Conservation (phyloP, 2,329 filamentous ascomycete genomes). For the Dothiorella sarmentorum region DNA sequence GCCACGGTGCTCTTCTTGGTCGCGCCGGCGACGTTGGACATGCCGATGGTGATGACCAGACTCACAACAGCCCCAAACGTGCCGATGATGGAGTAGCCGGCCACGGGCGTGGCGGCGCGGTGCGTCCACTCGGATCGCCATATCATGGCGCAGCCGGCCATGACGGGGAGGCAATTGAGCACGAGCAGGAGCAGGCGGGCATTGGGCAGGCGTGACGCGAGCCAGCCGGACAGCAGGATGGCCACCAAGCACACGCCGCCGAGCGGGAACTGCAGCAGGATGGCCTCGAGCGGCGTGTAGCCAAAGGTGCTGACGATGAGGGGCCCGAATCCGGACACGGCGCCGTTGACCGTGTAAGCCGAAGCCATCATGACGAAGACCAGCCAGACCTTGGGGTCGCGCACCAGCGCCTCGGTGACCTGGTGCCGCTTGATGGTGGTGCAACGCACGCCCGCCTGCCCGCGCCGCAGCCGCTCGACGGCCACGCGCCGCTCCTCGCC, state of each 20-base stretch:
- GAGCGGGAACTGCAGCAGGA: constrained; percentile 72
- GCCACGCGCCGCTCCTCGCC: constrained; percentile 60
- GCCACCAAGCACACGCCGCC: constrained; percentile 64
- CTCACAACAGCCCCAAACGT: constrained; percentile 70
- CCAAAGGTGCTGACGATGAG: constrained; percentile 71
- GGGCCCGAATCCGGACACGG: constrained; percentile 67
- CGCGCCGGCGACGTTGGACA: constrained; percentile 71
- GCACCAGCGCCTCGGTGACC: constrained; percentile 53
- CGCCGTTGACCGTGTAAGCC: constrained; percentile 68
- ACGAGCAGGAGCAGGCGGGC: constrained; percentile 64
- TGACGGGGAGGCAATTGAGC: constrained; percentile 67
- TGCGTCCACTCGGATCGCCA: constrained; percentile 66
- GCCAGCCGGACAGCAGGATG: constrained; percentile 64
- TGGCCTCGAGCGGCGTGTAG: constrained; percentile 60
- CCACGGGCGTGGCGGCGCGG: constrained; percentile 61
- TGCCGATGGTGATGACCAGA: constrained; percentile 55
- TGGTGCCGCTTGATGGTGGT: constrained; percentile 59
- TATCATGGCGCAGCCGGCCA: constrained; percentile 70
- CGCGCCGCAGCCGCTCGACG: constrained; percentile 59
- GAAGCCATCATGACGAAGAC: constrained; percentile 66
- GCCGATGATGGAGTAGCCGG: constrained; percentile 69
- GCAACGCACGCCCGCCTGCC: constrained; percentile 62
- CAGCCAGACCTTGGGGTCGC: constrained; percentile 61
- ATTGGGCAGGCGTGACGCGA: constrained; percentile 59
- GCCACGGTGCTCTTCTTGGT: constrained; percentile 79